These are phyloP conservation scores for Colletotrichum tabaci DNA, from an alignment of 2,329 filamentous ascomycete species.

Conservation along the genomic window DNA sequence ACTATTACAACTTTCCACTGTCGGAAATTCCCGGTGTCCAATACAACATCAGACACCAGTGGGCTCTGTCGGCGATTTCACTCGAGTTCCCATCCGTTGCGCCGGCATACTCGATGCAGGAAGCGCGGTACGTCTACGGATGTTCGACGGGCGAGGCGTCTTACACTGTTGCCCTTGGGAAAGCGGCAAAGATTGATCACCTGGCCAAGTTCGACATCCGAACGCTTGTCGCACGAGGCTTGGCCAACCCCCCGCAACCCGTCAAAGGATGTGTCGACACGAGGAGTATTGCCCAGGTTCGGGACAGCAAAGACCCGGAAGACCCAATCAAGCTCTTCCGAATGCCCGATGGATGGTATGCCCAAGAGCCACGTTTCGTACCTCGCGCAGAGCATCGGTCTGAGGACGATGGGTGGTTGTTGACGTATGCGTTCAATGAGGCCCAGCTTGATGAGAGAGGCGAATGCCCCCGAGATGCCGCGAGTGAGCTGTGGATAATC, in stretches of 20 bases:
- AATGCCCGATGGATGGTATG: constrained; percentile 73
- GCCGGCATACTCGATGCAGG: constrained; percentile 68
- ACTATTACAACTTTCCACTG: constrained; percentile 76
- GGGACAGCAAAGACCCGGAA: constrained; percentile 58
- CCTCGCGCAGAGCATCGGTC: constrained; percentile 55
- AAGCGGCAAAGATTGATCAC: constrained; percentile 76
- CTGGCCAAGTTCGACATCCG: constrained; percentile 73
- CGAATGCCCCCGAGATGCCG: constrained; percentile 59
- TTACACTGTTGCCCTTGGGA: constrained; percentile 73
- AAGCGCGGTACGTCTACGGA: constrained; percentile 75
- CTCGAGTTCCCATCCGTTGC: constrained; percentile 78
- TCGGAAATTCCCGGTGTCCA: constrained; percentile 29
- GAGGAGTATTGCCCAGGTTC: constrained; percentile 67
- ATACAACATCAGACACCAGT: constrained; percentile 70
- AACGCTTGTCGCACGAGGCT: constrained; percentile 67
- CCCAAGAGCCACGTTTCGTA: constrained; percentile 79
- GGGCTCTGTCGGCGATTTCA: constrained; percentile 74
- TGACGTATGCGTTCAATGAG: constrained; percentile 81
- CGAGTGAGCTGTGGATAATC: constrained; percentile 78
- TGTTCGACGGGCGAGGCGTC: constrained; percentile 72
- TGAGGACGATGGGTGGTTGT: constrained; percentile 78
- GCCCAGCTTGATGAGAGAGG: constrained; percentile 69
- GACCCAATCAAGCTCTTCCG: constrained; percentile 75
- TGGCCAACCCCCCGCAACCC: constrained; percentile 58
- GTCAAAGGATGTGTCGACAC: constrained; percentile 75